A percentile compares a stretch with the other conserved stretches of the same genome.
Conservation (phyloP, 177 flowering plant species). For the Vitis hybrid region DNA sequence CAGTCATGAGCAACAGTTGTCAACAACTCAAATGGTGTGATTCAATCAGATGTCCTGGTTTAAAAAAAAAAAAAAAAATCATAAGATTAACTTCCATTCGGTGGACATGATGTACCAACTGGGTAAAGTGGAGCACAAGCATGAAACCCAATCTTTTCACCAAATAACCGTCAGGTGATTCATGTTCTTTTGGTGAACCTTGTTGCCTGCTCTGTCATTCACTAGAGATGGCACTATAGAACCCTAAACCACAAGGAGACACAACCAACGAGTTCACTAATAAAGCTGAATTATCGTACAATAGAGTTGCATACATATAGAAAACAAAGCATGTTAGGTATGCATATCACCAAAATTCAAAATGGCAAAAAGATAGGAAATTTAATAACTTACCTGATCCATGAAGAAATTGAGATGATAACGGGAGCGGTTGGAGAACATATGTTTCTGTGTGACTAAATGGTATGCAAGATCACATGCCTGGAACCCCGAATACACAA, state of each 20-base stretch:
- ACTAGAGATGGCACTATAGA: background rate
- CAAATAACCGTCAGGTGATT: too few species aligned
- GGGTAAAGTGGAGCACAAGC: too few species aligned
- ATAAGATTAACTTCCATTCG: too few species aligned
- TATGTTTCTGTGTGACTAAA: constrained; percentile 44
- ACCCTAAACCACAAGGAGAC: background rate
- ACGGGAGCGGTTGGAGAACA: constrained; percentile 46
- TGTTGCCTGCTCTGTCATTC: background rate
- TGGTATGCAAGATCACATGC: constrained; percentile 53
- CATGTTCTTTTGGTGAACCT: too few species aligned
- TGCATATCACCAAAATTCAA: background rate
- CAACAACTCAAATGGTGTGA: background rate
- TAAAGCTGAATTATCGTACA: background rate
- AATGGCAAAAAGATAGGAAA: background rate
- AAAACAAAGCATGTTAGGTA: background rate
- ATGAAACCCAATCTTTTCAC: too few species aligned
- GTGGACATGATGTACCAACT: too few species aligned
- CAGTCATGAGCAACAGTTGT: background rate
- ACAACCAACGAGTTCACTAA: background rate
- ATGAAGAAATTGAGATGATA: constrained; percentile 61
- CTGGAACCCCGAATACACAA: constrained; percentile 84
- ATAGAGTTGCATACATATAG: background rate
- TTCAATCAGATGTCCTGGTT: background rate
- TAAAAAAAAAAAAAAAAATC: too few species aligned
- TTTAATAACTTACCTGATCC: constrained; percentile 75